Evolutionary conservation across 495 filamentous ascomycete genomes (phyloP), one percentile per base, ranked within the genome.

Genomic region (Platismatia glauca): DNA sequence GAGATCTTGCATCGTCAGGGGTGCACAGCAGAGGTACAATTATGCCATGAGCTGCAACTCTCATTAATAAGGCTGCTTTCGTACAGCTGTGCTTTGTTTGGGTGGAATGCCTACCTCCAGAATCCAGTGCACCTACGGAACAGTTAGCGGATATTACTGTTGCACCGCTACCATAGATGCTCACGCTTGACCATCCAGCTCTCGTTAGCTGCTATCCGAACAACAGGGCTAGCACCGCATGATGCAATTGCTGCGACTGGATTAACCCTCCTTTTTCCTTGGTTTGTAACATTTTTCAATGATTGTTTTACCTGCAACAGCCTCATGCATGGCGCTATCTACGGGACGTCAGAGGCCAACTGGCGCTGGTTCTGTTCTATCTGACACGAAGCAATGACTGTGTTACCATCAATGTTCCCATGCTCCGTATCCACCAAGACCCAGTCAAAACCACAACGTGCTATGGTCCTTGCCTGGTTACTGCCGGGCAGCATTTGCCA

Each of bases 311-410:
- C 43, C 43, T 48, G 88, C 85, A 37, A 93, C 89, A 4, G 88
- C 84, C 63, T 91, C 89, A 69, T 94, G 90, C 90, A 94, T 94
- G 16, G 83, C 80, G 43, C 81, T 83, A 74, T 93, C 88, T 80
- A 73, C 89, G 83, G 76, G n/a, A 0, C 55, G 22, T 58, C 55
- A 62, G 38, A 24, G n/a, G 20, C 27, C 31, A 46, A n/a, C 57
- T 62, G 33, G 29, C 18, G 38, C 55, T 38, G 58, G 46, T 41
- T 24, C 20, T 11, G 24, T 15, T 37, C 33, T 29, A n/a, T 27
- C 13, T 66, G 16, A 41, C 58, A 22, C 31, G 15, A 57, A 55
- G 33, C 20, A 55, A n/a, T 57, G 48, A 20, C 31, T 66, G 22
- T 37, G 72, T 38, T 74, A 87, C 85, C 88, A 67, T 88, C 86